Conservation (phyloP, 306 rosid genomes). For the Senna siamea region DNA sequence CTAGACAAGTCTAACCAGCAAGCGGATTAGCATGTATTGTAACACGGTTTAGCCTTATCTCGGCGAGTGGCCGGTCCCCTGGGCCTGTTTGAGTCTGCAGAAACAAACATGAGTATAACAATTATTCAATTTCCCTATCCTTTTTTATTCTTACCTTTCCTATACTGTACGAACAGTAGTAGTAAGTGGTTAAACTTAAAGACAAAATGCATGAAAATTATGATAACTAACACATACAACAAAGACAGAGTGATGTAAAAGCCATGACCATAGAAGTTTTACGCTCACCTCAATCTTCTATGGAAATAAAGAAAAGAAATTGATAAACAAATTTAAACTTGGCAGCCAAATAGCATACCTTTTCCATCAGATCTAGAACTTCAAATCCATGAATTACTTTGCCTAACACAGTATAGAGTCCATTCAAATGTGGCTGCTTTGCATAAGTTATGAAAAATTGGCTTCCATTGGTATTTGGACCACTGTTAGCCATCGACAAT, state of each 20-base stretch:
- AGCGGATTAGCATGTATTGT: constrained; percentile 80
- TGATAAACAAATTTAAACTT: background rate
- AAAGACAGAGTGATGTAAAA: background rate
- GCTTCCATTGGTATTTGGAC: constrained; percentile 94
- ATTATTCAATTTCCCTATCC: background rate
- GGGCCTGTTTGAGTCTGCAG: constrained; percentile 87
- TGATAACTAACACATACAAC: background rate
- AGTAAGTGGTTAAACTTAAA: background rate
- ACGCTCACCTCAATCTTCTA: constrained; percentile 3
- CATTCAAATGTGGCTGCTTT: constrained; percentile 92
- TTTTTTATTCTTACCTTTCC: background rate
- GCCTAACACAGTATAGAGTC: constrained; percentile 84
- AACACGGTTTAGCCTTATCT: constrained; percentile 76
- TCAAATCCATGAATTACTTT: constrained; percentile 96
- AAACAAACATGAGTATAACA: constrained; percentile 19
- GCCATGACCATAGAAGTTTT: background rate
- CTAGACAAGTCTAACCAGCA: constrained; percentile 47
- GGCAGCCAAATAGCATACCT: constrained; percentile 53
- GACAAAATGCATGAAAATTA: background rate
- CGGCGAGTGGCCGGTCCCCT: constrained; percentile 75
- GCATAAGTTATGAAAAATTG: constrained; percentile 84
- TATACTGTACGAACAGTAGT: background rate
- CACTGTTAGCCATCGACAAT: constrained; percentile 90
- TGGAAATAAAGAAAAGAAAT: background rate
- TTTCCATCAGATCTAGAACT: constrained; percentile 97